These are phyloP conservation scores for Leishmania gerbilli DNA, from an alignment of 208 protist genomes.

Conservation along the genomic window DNA sequence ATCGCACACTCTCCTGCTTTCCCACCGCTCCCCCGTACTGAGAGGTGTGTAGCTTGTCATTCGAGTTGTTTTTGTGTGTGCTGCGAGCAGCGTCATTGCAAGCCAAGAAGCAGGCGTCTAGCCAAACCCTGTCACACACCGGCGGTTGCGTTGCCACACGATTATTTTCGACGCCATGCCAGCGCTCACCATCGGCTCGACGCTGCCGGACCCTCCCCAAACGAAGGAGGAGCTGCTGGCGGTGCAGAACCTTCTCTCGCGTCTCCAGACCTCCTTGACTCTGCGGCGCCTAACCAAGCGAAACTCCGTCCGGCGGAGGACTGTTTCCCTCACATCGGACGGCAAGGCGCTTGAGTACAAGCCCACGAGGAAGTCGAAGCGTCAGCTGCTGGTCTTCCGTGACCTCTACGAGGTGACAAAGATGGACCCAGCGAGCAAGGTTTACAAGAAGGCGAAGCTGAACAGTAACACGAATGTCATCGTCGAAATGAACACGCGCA, in stretches of 20 bases:
- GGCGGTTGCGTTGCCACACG: not conserved
- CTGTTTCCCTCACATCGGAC: constrained; percentile 38
- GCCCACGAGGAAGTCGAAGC: constrained; percentile 41
- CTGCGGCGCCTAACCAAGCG: constrained; percentile 26
- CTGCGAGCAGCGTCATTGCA: not conserved
- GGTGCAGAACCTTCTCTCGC: constrained; percentile 22
- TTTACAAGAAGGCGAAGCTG: constrained; percentile 42
- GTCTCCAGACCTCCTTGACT: constrained; percentile 15
- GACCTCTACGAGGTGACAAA: constrained; percentile 55
- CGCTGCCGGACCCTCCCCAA: constrained; percentile 22
- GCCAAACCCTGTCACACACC: not conserved
- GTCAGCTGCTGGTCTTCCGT: constrained; percentile 45
- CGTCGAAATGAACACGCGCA: constrained; percentile 48
- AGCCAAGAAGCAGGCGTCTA: not conserved
- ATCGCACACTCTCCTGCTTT: not conserved
- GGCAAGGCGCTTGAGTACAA: constrained; percentile 50
- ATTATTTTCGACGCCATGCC: constrained; percentile 11
- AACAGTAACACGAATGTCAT: constrained; percentile 43
- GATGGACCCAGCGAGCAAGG: constrained; percentile 39
- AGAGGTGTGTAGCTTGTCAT: not conserved
- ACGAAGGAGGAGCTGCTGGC: constrained; percentile 29
- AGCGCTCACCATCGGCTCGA: constrained; percentile 10
- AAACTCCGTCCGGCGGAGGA: constrained; percentile 21
- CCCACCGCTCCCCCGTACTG: not conserved
- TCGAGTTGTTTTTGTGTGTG: not conserved